Evolutionary conservation across 352 stramenopile species (phyloP).

Genomic region (Phytophthora tubulina): DNA sequence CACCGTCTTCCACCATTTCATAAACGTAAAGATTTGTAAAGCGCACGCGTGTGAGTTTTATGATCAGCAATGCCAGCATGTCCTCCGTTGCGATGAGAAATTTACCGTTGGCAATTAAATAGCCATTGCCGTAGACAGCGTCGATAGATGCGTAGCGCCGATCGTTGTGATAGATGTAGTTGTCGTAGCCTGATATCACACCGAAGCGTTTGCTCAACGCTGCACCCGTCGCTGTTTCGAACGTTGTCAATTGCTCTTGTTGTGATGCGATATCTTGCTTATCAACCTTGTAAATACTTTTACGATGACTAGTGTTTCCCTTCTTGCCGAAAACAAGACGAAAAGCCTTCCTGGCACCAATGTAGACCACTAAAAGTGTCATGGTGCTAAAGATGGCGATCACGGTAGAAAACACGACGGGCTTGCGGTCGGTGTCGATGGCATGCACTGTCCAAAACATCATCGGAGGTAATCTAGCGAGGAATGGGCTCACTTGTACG

Average conservation of each 20-base stretch:
- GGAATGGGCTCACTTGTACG: conserved; percentile 19
- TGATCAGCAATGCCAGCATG: conserved; percentile 40
- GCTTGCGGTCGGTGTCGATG: conserved; percentile 13
- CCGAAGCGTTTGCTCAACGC: conserved; percentile 35
- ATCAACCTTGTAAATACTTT: conserved; percentile 34
- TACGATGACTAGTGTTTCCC: background rate
- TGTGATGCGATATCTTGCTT: background rate
- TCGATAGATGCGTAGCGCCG: conserved; percentile 49
- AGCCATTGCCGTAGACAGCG: conserved; percentile 60
- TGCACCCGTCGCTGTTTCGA: conserved; percentile 32
- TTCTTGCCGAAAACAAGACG: conserved; percentile 12
- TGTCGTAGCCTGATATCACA: conserved; percentile 45
- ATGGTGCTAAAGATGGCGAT: conserved; percentile 31
- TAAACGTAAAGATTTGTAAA: conserved; percentile 53
- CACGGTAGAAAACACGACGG: conserved; percentile 22
- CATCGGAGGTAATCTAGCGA: conserved; percentile 26
- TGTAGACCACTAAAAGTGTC: conserved; percentile 36
- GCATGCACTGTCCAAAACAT: conserved; percentile 27
- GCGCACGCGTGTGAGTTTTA: conserved; percentile 43
- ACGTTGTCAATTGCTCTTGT: conserved; percentile 20
- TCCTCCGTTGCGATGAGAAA: conserved; percentile 50
- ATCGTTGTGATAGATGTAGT: conserved; percentile 42
- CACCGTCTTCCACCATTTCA: conserved; percentile 32
- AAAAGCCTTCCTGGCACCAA: conserved; percentile 25
- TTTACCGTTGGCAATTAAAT: conserved; percentile 50